These are phyloP conservation scores for Chaetothyriales sp. DNA, from an alignment of 2,329 filamentous ascomycete genomes.

Conservation along the genomic window DNA sequence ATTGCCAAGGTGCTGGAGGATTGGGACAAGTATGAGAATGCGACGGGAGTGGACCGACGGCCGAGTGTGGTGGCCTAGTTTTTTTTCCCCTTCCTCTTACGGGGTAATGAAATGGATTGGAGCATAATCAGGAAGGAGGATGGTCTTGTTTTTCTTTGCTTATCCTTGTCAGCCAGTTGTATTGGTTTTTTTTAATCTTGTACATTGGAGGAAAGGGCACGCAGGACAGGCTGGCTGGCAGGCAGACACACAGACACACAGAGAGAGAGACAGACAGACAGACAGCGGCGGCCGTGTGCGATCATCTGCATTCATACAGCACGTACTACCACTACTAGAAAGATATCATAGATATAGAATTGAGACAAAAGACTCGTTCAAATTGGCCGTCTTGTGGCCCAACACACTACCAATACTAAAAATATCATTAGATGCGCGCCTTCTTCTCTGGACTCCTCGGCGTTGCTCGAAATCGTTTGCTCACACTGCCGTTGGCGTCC, in stretches of 20 bases:
- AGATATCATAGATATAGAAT: no score
- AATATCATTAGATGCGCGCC: not conserved
- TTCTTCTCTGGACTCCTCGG: slow-evolving; percentile 18
- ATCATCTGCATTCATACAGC: not conserved
- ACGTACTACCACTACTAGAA: no score
- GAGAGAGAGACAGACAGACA: no score
- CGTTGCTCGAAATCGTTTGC: slow-evolving; percentile 15
- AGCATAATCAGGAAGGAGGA: not conserved
- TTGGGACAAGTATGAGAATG: slow-evolving; percentile 57
- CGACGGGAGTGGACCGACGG: not conserved
- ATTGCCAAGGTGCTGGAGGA: slow-evolving; percentile 55
- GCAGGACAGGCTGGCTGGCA: not conserved
- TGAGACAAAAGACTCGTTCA: not conserved
- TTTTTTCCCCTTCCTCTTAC: not conserved
- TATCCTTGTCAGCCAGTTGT: not conserved
- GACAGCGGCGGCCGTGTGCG: no score
- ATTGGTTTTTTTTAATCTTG: not conserved
- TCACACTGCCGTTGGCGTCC: slow-evolving; percentile 10
- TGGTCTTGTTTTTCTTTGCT: not conserved
- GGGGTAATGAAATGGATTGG: not conserved
- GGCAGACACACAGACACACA: no score
- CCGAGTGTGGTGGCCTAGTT: not conserved
- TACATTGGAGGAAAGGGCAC: not conserved
- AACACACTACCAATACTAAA: no score
- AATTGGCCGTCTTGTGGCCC: no score